Conservation (phyloP, 2,329 filamentous ascomycete genomes). For the Penicillium italicum region DNA sequence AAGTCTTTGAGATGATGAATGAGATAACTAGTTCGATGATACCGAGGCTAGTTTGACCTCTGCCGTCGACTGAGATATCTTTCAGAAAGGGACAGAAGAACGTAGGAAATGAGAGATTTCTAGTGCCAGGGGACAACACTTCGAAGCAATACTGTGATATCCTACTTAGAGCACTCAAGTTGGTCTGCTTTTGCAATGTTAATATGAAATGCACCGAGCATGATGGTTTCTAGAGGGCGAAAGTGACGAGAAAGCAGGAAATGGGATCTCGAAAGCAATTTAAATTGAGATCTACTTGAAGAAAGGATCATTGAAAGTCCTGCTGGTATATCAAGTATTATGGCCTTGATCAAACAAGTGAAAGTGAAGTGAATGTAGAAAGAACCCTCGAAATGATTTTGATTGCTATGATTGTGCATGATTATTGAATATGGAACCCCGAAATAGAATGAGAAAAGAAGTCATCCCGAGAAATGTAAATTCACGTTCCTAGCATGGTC, state of each 20-base stretch:
- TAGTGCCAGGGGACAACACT: background rate
- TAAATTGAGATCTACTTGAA: background rate
- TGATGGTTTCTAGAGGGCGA: too few relatives aligned
- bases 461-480: constrained; percentile 4
- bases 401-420: background rate
- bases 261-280: background rate
- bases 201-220: background rate
- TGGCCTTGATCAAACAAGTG: background rate
- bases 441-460: background rate
- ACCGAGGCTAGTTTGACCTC: background rate
- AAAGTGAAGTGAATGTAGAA: background rate
- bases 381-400: background rate
- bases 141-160: background rate
- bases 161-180: background rate
- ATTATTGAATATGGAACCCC: background rate
- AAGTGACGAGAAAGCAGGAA: background rate
- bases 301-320: background rate
- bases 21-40: background rate
- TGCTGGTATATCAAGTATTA: background rate
- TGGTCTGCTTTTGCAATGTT: background rate
- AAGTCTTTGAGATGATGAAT: background rate
- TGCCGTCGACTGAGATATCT: background rate
- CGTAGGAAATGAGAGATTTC: background rate
- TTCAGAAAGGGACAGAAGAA: background rate
- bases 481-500: constrained; percentile 4